A percentile compares a stretch with the other conserved stretches of the same genome.
These are phyloP conservation scores for Plectosphaerella cucumerina DNA, from an alignment of 2,329 filamentous ascomycete genomes.

Conservation along the genomic window DNA sequence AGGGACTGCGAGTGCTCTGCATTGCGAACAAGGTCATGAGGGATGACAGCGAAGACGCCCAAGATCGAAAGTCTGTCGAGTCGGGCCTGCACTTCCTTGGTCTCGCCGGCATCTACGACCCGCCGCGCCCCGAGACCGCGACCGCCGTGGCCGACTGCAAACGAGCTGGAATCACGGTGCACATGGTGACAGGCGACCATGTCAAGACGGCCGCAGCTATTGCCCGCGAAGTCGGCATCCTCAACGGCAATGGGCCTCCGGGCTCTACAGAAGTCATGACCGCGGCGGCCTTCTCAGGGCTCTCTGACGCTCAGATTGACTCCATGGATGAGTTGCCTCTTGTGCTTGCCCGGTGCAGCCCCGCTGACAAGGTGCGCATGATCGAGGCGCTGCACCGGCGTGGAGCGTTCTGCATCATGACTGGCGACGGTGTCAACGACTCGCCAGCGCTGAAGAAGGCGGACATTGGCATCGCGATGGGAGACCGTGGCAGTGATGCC, in stretches of 20 bases:
- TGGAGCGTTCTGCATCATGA: constrained; percentile 68
- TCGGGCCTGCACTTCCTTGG: constrained; percentile 59
- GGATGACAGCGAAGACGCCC: constrained; percentile 28
- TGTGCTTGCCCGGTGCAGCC: constrained; percentile 66
- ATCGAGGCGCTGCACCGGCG: constrained; percentile 68
- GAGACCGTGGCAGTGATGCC: constrained; percentile 65
- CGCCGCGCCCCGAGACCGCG: constrained; percentile 63
- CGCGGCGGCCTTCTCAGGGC: constrained; percentile 57
- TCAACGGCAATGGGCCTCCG: constrained; percentile 38
- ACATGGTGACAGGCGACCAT: constrained; percentile 68
- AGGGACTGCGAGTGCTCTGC: constrained; percentile 66
- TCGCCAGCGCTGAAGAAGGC: constrained; percentile 68
- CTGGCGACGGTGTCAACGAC: constrained; percentile 72
- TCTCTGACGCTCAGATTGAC: constrained; percentile 61
- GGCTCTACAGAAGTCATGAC: constrained; percentile 51
- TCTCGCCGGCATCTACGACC: constrained; percentile 68
- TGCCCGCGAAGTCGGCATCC: constrained; percentile 60
- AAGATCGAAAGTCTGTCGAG: constrained; percentile 52
- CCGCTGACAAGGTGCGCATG: constrained; percentile 68
- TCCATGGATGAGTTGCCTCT: constrained; percentile 56
- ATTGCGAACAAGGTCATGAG: constrained; percentile 50
- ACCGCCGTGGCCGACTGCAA: constrained; percentile 56
- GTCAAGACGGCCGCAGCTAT: constrained; percentile 64
- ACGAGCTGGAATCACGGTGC: constrained; percentile 58
- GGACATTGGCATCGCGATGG: constrained; percentile 75